Conservation (phyloP, 805 yeast genomes). For the Zygosaccharomyces siamensis region DNA sequence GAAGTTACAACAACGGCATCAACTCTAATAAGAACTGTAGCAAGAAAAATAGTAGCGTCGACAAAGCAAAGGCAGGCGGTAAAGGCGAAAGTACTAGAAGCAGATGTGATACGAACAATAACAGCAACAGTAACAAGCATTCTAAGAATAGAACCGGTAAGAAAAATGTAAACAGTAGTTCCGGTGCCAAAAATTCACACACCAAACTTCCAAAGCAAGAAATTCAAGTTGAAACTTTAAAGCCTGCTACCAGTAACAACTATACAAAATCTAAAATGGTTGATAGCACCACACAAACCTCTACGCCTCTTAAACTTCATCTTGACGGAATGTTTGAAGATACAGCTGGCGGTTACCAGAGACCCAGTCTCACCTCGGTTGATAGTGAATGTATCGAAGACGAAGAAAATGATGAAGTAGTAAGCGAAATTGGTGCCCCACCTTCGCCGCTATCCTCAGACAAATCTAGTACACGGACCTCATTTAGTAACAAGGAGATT, state of each 20-base stretch:
- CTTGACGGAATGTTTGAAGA: conserved; percentile 4
- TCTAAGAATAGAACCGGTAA: not conserved
- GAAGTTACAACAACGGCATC: not conserved
- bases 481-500: not conserved
- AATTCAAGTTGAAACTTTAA: not conserved
- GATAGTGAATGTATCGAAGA: not conserved
- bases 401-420: not conserved
- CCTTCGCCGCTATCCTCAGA: conserved; percentile 2
- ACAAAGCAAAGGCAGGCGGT: conserved; percentile 1
- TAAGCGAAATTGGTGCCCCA: not conserved
- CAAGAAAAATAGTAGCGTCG: not conserved
- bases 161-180: not conserved
- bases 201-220: not conserved
- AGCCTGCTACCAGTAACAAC: not conserved
- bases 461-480: conserved; percentile 1
- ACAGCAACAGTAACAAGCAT: not conserved
- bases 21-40: not conserved
- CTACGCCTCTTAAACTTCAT: conserved; percentile 6
- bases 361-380: not conserved
- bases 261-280: conserved; percentile 1
- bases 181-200: not conserved
- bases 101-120: not conserved
- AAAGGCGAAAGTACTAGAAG: not conserved
- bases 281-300: conserved; percentile 1
- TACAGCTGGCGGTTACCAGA: conserved; percentile 4